phyloP scores from a whole-genome alignment of 345 rosid genomes.

The Carallia pectinifolia region DNA sequence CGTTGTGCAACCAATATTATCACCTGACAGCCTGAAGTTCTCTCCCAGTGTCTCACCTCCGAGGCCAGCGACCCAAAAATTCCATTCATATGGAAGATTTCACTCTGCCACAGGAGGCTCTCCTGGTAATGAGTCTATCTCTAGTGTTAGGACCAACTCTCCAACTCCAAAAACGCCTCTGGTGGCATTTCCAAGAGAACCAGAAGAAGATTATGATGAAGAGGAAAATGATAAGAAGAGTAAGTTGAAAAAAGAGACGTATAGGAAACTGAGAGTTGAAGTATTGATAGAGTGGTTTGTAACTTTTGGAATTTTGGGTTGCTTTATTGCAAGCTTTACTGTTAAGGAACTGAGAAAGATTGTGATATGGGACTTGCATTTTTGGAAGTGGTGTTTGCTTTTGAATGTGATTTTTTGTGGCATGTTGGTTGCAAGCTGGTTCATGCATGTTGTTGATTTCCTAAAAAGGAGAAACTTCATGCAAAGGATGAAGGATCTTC shows the following conservation, averaged over 20 bases:
- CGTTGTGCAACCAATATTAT: too few species aligned
- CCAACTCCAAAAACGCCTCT: slow-evolving; percentile 1
- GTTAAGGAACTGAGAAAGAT: slow-evolving; percentile 22
- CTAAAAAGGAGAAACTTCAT: slow-evolving; percentile 60
- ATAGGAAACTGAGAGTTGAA: slow-evolving; percentile 24
- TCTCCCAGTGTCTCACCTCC: not conserved
- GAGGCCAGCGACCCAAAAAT: slow-evolving; percentile 10
- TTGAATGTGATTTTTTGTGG: slow-evolving; percentile 66
- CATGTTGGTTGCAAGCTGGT: slow-evolving; percentile 52
- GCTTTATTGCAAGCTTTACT: slow-evolving; percentile 55
- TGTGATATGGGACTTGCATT: slow-evolving; percentile 50
- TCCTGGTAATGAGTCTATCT: not conserved
- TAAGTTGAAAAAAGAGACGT: slow-evolving; percentile 39
- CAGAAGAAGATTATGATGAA: slow-evolving; percentile 39
- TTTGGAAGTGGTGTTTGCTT: slow-evolving; percentile 20
- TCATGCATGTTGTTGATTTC: slow-evolving; percentile 60
- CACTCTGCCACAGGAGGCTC: not conserved
- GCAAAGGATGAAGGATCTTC: slow-evolving; percentile 58
- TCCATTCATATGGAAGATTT: slow-evolving; percentile 1
- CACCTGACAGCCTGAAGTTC: slow-evolving; percentile 12
- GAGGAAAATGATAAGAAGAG: slow-evolving; percentile 49
- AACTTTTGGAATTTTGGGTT: slow-evolving; percentile 25
- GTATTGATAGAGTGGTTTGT: slow-evolving; percentile 46
- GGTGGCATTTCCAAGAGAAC: slow-evolving; percentile 1
- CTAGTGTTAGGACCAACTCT: slow-evolving; percentile 27